Base-by-base conservation (phyloP, 768 basidiomycete genomes). In the Pulveroboletus sp. region DNA sequence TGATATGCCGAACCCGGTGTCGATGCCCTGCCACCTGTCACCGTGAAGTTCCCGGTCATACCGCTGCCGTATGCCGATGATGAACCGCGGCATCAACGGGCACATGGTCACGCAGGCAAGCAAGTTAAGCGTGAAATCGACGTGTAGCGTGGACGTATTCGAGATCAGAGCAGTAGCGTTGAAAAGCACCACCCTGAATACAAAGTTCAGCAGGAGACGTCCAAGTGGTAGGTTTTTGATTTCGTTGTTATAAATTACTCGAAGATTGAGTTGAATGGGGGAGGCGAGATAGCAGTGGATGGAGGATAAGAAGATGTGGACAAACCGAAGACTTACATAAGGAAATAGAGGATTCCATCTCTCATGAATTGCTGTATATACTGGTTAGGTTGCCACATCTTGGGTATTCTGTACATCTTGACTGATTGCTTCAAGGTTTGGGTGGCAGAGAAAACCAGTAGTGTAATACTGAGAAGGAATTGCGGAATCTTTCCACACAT, bases 311-410 rank as follows among this genome's bases (percentile, higher is more conserved):
- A 21, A 21, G 21, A 3, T 21, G 21, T 21, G 21, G 21, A 21
- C 21, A 21, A 21, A 21, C 21, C 21, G 21, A 21, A 21, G 21
- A 21, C 27, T 6, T 28, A 41, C 40, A 27, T 15, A n/a, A 41
- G 26, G 14, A 58, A 58, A 26, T 50, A 58, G 14, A 42, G 11
- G 1, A 37, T 27, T 5, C 57, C 57, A 18, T 59, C 57, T 10
- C 10, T 47, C 14, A 28, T 9, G 2, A 58, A 28, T 3, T 17
- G 47, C 15, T 28, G 21, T 17, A 54, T 47, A 35, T 54, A 58
- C 27, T 17, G 21, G 33, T 58, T 58, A 9, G 30, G 33, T 7
- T 43, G 44, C 57, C 56, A 58, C 8, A 10, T 46, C 26, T 21
- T 21, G 21, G 32, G 5, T 12, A 12, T 12, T 33, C 12, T 33